phyloP scores from a whole-genome alignment of 768 basidiomycete genomes.

The Boletus subparvulus region DNA sequence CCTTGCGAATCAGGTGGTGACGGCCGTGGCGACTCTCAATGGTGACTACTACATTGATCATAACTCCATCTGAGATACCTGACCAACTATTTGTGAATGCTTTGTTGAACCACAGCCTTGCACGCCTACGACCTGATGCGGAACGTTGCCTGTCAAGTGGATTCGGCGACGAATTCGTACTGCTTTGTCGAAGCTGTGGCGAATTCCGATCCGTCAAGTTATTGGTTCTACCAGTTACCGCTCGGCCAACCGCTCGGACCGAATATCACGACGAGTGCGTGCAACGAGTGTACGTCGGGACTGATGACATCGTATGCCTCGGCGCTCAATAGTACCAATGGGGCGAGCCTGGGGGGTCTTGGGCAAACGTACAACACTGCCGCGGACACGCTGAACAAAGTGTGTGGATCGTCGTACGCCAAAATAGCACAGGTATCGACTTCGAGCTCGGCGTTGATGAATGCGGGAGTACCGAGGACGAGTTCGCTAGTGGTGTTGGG shows the following conservation, averaged over 20 bases:
- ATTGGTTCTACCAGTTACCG: conserved; percentile 72
- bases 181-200: conserved; percentile 70
- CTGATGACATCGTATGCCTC: conserved; percentile 55
- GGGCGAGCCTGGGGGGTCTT: conserved; percentile 38
- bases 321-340: conserved; percentile 40
- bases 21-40: conserved; percentile 53
- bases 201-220: conserved; percentile 56
- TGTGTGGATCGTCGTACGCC: conserved; percentile 56
- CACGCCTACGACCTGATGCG: conserved; percentile 63
- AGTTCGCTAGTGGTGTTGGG: conserved; percentile 7
- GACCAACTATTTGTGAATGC: background rate
- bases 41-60: conserved; percentile 40
- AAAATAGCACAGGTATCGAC: conserved; percentile 10
- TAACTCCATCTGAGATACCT: background rate
- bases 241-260: conserved; percentile 56
- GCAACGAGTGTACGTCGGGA: conserved; percentile 62
- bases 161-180: conserved; percentile 61
- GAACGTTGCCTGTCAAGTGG: conserved; percentile 55
- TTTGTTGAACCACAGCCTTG: conserved; percentile 44
- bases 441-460: conserved; percentile 9
- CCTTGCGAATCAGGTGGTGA: conserved; percentile 47
- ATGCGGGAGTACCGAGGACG: conserved; percentile 1
- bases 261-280: conserved; percentile 46
- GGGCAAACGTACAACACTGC: conserved; percentile 49
- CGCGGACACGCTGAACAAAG: conserved; percentile 42